Conservation (phyloP, 352 stramenopile species). For the Pythium folliculosum region DNA sequence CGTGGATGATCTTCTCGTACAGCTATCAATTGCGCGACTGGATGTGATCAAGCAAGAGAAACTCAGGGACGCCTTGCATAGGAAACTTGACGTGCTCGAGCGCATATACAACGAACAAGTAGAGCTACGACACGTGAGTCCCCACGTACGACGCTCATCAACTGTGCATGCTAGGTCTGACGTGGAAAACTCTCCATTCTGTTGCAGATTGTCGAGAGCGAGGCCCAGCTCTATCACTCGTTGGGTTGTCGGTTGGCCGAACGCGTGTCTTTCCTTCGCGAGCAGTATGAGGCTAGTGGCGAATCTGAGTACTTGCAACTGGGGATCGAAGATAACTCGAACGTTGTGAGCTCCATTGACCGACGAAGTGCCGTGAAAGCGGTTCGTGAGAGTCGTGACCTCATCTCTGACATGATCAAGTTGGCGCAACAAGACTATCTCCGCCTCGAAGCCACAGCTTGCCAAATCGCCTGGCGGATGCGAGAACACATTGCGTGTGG, state of each 20-base stretch:
- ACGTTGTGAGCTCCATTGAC: constrained; percentile 14
- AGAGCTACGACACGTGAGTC: constrained; percentile 34
- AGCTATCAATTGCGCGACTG: constrained; percentile 42
- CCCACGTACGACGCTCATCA: too few relatives aligned
- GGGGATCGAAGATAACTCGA: neutral
- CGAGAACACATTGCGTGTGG: constrained; percentile 34
- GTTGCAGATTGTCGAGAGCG: constrained; percentile 19
- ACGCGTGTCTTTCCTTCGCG: constrained; percentile 22
- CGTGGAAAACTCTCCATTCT: neutral
- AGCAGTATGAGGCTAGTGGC: constrained; percentile 8
- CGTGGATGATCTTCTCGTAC: constrained; percentile 36
- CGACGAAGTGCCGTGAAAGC: neutral
- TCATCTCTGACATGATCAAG: constrained; percentile 15
- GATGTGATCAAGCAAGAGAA: constrained; percentile 48
- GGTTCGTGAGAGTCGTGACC: constrained; percentile 7
- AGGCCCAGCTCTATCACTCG: constrained; percentile 20
- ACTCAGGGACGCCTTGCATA: constrained; percentile 21
- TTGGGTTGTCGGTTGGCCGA: constrained; percentile 13
- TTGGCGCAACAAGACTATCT: constrained; percentile 26
- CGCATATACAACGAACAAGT: constrained; percentile 32
- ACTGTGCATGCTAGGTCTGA: too few relatives aligned
- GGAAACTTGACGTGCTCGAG: constrained; percentile 35
- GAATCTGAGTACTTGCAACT: constrained; percentile 10
- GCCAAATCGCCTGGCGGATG: constrained; percentile 38
- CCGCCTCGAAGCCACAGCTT: constrained; percentile 27